A percentile compares a stretch with the other conserved stretches of the same genome.
Conservation (phyloP, 352 stramenopile species). For the Thraustochytrium striatum region DNA sequence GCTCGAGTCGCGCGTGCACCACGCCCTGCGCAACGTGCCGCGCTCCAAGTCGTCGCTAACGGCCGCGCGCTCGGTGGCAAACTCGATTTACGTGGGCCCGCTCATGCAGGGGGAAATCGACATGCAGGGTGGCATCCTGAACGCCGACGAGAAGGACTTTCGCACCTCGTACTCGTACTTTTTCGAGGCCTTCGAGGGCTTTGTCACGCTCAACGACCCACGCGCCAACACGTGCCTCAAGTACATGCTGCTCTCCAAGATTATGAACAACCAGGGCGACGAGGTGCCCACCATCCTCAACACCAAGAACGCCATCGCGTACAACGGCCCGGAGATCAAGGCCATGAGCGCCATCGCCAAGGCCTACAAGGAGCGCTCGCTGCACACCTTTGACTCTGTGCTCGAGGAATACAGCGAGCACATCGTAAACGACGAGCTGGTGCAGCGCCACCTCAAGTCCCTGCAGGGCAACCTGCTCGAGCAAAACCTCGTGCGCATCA, state of each 20-base stretch:
- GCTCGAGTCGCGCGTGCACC: slow-evolving; percentile 93
- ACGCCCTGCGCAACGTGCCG: slow-evolving; percentile 92
- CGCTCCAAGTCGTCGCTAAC: slow-evolving; percentile 90
- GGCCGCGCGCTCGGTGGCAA: slow-evolving; percentile 90
- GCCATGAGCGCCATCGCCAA: slow-evolving; percentile 90
- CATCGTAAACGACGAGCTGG: slow-evolving; percentile 72
- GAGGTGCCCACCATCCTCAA: slow-evolving; percentile 92
- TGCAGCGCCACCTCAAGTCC: slow-evolving; percentile 89
- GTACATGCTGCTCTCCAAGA: slow-evolving; percentile 50
- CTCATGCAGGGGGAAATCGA: slow-evolving; percentile 84
- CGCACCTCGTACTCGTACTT: slow-evolving; percentile 99
- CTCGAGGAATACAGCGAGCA: slow-evolving; percentile 76
- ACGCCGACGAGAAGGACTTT: slow-evolving; percentile 93
- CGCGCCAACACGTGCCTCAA: slow-evolving; percentile 53
- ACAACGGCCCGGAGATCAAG: slow-evolving; percentile 88
- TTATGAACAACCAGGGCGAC: slow-evolving; percentile 58
- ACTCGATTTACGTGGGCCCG: slow-evolving; percentile 94
- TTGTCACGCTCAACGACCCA: slow-evolving; percentile 80
- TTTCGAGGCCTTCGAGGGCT: slow-evolving; percentile 93
- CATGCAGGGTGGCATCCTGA: slow-evolving; percentile 53
- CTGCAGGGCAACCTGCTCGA: slow-evolving; percentile 97
- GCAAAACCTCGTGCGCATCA: slow-evolving; percentile 98
- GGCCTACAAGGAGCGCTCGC: slow-evolving; percentile 85
- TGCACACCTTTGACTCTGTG: slow-evolving; percentile 76
- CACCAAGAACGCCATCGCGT: slow-evolving; percentile 93